These are phyloP conservation scores for Tricholoma hemisulphureum DNA, from an alignment of 768 basidiomycete genomes.

Conservation along the genomic window DNA sequence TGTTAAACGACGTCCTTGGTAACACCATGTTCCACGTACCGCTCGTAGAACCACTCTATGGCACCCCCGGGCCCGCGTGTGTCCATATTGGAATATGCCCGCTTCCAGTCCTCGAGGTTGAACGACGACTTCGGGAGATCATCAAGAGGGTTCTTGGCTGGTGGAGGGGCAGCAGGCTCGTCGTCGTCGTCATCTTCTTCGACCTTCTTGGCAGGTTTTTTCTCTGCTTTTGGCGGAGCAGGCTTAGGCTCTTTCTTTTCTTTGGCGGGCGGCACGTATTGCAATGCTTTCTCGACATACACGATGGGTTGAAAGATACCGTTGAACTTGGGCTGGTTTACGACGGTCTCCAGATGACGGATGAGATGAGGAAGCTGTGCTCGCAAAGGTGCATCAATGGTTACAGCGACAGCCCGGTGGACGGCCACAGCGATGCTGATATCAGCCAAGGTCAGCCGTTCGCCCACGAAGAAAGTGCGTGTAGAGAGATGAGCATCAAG, in stretches of 20 bases:
- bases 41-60: constrained; percentile 95
- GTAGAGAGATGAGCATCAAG: constrained; percentile 71
- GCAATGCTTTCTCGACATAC: constrained; percentile 67
- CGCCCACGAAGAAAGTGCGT: constrained; percentile 87
- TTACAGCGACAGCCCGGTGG: constrained; percentile 49
- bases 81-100: constrained; percentile 97
- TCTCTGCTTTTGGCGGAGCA: constrained; percentile 51
- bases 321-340: constrained; percentile 77
- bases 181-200: constrained; percentile 70
- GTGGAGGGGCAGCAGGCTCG: constrained; percentile 82
- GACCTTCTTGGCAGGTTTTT: constrained; percentile 66
- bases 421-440: constrained; percentile 59
- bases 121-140: constrained; percentile 82
- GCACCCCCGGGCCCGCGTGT: constrained; percentile 80
- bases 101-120: constrained; percentile 96
- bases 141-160: constrained; percentile 93
- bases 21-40: constrained; percentile 72
- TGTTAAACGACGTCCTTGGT: not conserved
- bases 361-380: constrained; percentile 70
- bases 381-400: constrained; percentile 66
- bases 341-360: constrained; percentile 83
- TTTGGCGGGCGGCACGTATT: constrained; percentile 74
- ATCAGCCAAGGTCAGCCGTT: constrained; percentile 94
- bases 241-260: constrained; percentile 67
- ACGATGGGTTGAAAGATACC: constrained; percentile 57